Base-by-base conservation (phyloP, 306 rosid genomes). In the Sesbania bispinosa region DNA sequence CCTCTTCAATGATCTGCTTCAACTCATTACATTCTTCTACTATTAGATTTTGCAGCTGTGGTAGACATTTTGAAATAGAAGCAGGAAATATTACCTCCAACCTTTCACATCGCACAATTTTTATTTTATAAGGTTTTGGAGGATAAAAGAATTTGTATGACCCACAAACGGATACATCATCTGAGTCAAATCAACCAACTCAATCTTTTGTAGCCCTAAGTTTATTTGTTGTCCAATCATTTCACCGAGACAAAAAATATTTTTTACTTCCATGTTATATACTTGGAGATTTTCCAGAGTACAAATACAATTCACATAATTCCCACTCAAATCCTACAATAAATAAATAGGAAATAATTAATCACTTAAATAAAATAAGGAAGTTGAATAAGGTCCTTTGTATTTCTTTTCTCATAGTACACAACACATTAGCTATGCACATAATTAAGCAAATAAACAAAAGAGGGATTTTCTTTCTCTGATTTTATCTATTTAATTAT, bases 1-100 rank as follows among this genome's bases (percentile, higher is more conserved):
- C 72, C 13, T 39, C 79, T 50, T 62, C 73, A 74, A 67, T 23
- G 2, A 76, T 45, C 3, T 76, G 42, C 45, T 67, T 62, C 29
- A 76, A 46, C 14, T 45, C 45, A 2, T 33, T 2, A 53, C 80
- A 76, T 0, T 9, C 7, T 4, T 0, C 0, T 33, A 67, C 55
- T 1, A 0, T 2, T 4, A 76, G 7, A 10, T 0, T 0, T 4
- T 0, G 0, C 46, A 76, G 16, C 2, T 57, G 42, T 18, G 74
- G 69, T 8, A 77, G 9, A 3, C 38, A 35, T 26, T 38, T 0
- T 48, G 21, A 0, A 5, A 66, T 8, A 13, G 60, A 53, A 10
- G 1, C 1, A 9, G 67, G 14, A 38, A 75, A 75, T 0, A 75
- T 4, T 5, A 20, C 11, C 42, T 75, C 20, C 65, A 75, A 14